Evolutionary conservation across 2,329 filamentous ascomycete genomes (phyloP).

Genomic region (Calonectria pteridis): DNA sequence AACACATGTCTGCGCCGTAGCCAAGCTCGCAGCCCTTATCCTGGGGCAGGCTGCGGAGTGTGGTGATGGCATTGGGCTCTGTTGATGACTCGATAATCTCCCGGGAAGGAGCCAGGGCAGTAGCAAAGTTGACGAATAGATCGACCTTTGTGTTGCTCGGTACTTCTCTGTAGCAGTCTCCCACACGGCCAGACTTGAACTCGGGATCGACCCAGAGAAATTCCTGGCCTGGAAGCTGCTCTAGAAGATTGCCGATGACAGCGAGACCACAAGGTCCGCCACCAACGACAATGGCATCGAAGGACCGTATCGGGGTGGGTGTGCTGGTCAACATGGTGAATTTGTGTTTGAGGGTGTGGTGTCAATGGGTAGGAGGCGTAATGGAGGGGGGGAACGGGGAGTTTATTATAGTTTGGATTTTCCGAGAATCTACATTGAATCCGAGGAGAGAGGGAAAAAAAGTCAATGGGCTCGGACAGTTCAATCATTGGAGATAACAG

Average conservation of each 20-base stretch:
- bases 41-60: slow-evolving; percentile 65
- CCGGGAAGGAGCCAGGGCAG: slow-evolving; percentile 64
- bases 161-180: slow-evolving; percentile 70
- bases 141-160: slow-evolving; percentile 73
- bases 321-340: background rate
- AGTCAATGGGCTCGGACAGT: background rate
- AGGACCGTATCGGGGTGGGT: slow-evolving; percentile 48
- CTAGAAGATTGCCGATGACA: slow-evolving; percentile 71
- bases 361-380: background rate
- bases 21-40: slow-evolving; percentile 68
- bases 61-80: slow-evolving; percentile 66
- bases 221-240: slow-evolving; percentile 56
- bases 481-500: background rate
- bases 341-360: background rate
- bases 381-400: background rate
- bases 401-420: background rate
- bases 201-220: slow-evolving; percentile 71
- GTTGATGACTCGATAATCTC: slow-evolving; percentile 61
- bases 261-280: slow-evolving; percentile 60
- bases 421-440: background rate
- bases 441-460: background rate
- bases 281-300: slow-evolving; percentile 38
- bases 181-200: slow-evolving; percentile 66
- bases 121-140: slow-evolving; percentile 69
- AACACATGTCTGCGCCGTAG: slow-evolving; percentile 68